Evolutionary conservation across 2,329 filamentous ascomycete genomes (phyloP), one percentile per base, ranked within the genome.

Genomic region (Cladobotryum protrusum): DNA sequence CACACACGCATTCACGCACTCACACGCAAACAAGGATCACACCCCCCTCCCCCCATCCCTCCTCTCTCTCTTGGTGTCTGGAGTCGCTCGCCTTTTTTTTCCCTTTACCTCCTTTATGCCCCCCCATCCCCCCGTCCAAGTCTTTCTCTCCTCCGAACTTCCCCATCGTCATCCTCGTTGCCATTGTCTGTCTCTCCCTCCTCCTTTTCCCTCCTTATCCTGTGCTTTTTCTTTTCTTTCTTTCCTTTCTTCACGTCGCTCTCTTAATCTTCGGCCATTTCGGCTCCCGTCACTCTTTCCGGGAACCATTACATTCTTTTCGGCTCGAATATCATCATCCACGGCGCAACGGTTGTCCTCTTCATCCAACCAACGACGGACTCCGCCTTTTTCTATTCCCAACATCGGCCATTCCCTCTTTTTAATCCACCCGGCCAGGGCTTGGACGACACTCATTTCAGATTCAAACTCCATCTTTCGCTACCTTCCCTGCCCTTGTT

Each of bases 281-380:
- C 61, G 68, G 68, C 66, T 63, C 70, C 73, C 73, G 72, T 72
- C 74, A 77, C 72, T 77, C 74, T 63, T 75, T 77, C 66, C 73
- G 67, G 50, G 69, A 66, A 65, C 66, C 65, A 69, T 72, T 71
- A 64, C 72, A 68, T 67, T 71, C 67, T 57, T 37, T 67, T 69
- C 57, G 64, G 61, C 63, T 66, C 57, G 53, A 59, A 37, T 37
- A 37, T 37, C 17, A n/a, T 17, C 54, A 56, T 57, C 58, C 52
- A 56, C 55, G 48, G 57, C 52, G 11, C 11, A n/a, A 29, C 24
- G 24, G 24, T 47, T 43, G 49, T 51, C 49, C 39, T 42, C 46
- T 41, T 43, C 41, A 40, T 37, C 45, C 36, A 39, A 47, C 44
- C 39, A 29, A 29, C 24, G 24, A 29, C 24, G 3, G 52, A 49